Evolutionary conservation across 1,284 basidiomycete genomes (phyloP).

Genomic region (Apiotrichum brassicae): DNA sequence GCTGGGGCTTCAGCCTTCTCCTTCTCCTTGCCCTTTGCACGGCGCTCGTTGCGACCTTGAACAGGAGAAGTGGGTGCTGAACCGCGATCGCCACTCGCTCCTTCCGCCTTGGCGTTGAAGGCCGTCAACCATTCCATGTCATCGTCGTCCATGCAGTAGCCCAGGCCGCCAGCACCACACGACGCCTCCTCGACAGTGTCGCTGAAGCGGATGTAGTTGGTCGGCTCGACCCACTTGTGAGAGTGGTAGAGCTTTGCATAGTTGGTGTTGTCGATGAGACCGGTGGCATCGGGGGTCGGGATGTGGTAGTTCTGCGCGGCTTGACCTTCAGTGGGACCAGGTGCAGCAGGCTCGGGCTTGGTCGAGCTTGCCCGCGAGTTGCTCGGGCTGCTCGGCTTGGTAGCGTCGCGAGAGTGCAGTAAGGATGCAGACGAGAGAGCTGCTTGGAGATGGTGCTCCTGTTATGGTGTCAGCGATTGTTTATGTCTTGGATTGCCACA

Average conservation of each 20-base stretch:
- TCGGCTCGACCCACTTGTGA: conserved; percentile 65
- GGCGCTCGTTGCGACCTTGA: conserved; percentile 45
- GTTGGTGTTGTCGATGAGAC: conserved; percentile 58
- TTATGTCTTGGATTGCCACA: background rate
- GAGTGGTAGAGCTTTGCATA: conserved; percentile 66
- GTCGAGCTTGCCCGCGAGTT: conserved; percentile 17
- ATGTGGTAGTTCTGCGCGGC: conserved; percentile 62
- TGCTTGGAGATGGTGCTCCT: conserved; percentile 91
- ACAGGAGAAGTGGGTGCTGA: conserved; percentile 24
- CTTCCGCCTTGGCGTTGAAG: conserved; percentile 84
- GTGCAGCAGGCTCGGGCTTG: conserved; percentile 13
- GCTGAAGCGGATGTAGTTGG: conserved; percentile 75
- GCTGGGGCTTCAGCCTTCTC: conserved; percentile 42
- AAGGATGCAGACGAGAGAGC: conserved; percentile 44
- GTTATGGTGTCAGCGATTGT: conserved; percentile 48
- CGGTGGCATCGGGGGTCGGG: conserved; percentile 84
- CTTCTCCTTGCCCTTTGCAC: conserved; percentile 45
- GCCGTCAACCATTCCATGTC: conserved; percentile 90
- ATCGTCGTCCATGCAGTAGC: conserved; percentile 91
- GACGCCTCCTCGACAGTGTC: conserved; percentile 75
- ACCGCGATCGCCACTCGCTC: conserved; percentile 42
- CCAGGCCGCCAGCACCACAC: conserved; percentile 44
- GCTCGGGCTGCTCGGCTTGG: conserved; percentile 25
- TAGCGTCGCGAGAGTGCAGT: conserved; percentile 36
- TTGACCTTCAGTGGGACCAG: conserved; percentile 7